phyloP scores from a whole-genome alignment of 2,329 filamentous ascomycete genomes.

The Xylaria polymorpha region DNA sequence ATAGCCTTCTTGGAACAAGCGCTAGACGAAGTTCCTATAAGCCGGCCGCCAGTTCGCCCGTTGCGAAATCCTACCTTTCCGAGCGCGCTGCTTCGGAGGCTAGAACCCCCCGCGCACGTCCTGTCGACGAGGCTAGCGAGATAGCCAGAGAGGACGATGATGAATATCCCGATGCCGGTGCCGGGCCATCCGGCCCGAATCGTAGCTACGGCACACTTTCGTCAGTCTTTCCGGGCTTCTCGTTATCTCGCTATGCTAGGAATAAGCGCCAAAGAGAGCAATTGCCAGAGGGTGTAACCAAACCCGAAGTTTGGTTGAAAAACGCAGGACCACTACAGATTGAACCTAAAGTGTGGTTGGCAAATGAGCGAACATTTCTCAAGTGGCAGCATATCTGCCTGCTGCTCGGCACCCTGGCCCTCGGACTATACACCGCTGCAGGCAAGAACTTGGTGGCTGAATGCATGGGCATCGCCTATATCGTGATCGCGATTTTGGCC shows the following conservation, averaged over 20 bases:
- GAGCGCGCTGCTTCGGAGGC: constrained; percentile 64
- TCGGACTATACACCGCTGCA: constrained; percentile 90
- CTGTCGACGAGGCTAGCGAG: constrained; percentile 42
- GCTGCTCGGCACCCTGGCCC: constrained; percentile 82
- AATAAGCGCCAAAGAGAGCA: constrained; percentile 63
- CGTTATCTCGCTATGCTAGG: constrained; percentile 79
- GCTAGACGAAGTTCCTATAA: constrained; percentile 64
- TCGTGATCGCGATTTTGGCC: constrained; percentile 82
- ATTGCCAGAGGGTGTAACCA: constrained; percentile 87
- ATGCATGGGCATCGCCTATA: constrained; percentile 84
- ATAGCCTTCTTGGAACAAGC: constrained; percentile 78
- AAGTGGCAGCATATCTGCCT: constrained; percentile 98
- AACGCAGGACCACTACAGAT: constrained; percentile 91
- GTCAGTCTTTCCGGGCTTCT: constrained; percentile 84
- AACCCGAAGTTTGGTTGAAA: constrained; percentile 91
- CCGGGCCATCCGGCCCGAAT: constrained; percentile 43
- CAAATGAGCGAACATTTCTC: constrained; percentile 97
- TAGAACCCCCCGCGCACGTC: constrained; percentile 45
- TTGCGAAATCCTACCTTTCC: constrained; percentile 72
- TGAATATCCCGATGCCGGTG: constrained; percentile 48
- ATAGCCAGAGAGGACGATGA: constrained; percentile 44
- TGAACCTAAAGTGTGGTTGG: constrained; percentile 98
- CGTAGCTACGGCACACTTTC: constrained; percentile 68
- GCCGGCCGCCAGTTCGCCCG: constrained; percentile 72
- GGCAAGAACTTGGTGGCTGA: constrained; percentile 81